These are phyloP conservation scores for Aspergillus heteromorphus DNA, from an alignment of 495 filamentous ascomycete species.

Conservation along the genomic window DNA sequence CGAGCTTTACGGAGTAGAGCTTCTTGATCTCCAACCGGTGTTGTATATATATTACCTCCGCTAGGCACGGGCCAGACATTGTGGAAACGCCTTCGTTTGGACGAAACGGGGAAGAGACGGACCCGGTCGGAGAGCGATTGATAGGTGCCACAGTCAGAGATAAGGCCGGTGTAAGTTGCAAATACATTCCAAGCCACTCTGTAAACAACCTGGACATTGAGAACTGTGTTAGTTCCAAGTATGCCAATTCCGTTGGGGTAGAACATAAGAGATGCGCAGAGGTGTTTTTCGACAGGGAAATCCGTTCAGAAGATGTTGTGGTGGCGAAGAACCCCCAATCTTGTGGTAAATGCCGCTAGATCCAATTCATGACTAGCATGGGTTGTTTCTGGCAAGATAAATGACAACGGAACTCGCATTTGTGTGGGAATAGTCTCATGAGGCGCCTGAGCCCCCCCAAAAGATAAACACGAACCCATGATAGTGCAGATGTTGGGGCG, in stretches of 20 bases:
- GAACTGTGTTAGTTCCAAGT: background rate
- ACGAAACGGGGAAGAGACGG: constrained; percentile 19
- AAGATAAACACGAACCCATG: too few species aligned
- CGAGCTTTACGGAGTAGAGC: constrained; percentile 16
- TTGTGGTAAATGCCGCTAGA: too few species aligned
- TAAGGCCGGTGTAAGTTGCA: constrained; percentile 15
- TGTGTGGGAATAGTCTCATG: too few species aligned
- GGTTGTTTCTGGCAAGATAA: too few species aligned
- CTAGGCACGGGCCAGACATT: constrained; percentile 8
- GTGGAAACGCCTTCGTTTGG: constrained; percentile 12
- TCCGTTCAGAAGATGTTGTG: too few species aligned
- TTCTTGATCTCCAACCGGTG: constrained; percentile 13
- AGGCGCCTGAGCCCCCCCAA: too few species aligned
- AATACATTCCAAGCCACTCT: background rate
- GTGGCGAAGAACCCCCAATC: too few species aligned
- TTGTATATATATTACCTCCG: constrained; percentile 6
- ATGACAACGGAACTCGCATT: too few species aligned
- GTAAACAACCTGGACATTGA: background rate
- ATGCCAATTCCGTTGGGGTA: background rate
- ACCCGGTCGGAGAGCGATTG: constrained; percentile 39
- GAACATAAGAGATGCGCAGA: too few species aligned
- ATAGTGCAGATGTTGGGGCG: too few species aligned
- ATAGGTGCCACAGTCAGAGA: constrained; percentile 39
- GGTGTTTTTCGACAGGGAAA: too few species aligned
- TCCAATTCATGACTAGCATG: too few species aligned